phyloP scores from a whole-genome alignment of 2,329 filamentous ascomycete species.

The Xylaria sp. region DNA sequence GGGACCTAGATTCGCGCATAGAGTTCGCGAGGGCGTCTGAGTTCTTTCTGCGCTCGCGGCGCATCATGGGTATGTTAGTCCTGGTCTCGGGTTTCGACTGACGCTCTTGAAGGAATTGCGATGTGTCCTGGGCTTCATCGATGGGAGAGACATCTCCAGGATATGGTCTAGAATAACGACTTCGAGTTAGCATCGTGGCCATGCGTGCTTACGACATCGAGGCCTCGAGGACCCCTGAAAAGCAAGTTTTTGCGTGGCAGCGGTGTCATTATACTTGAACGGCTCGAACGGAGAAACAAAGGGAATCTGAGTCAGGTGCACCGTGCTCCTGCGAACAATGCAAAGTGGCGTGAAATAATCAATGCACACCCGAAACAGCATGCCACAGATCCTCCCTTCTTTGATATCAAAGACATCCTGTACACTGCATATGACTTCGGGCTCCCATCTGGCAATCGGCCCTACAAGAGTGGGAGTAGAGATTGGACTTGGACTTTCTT shows the following conservation, averaged over 20 bases:
- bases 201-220: neutral
- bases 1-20: constrained; percentile 55
- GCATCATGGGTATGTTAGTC: constrained; percentile 64
- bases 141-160: constrained; percentile 64
- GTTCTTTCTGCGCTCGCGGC: constrained; percentile 61
- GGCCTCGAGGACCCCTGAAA: neutral
- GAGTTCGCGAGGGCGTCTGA: constrained; percentile 53
- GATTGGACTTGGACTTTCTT: constrained; percentile 48
- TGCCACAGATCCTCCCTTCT: neutral
- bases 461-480: constrained; percentile 5
- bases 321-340: neutral
- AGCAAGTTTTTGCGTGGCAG: neutral
- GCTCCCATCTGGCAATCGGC: constrained; percentile 2
- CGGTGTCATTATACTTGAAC: neutral
- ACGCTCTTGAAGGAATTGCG: constrained; percentile 46
- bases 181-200: constrained; percentile 42
- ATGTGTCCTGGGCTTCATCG: constrained; percentile 57
- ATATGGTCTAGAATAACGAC: constrained; percentile 44
- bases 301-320: neutral
- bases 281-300: constrained; percentile 4
- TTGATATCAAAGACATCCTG: neutral
- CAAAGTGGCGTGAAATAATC: constrained; percentile 3
- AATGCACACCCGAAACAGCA: constrained; percentile 12
- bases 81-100: constrained; percentile 44
- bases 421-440: neutral